Evolutionary conservation across 2,329 filamentous ascomycete genomes (phyloP), one percentile per base, ranked within the genome.

Genomic region (Lojkania enalia): DNA sequence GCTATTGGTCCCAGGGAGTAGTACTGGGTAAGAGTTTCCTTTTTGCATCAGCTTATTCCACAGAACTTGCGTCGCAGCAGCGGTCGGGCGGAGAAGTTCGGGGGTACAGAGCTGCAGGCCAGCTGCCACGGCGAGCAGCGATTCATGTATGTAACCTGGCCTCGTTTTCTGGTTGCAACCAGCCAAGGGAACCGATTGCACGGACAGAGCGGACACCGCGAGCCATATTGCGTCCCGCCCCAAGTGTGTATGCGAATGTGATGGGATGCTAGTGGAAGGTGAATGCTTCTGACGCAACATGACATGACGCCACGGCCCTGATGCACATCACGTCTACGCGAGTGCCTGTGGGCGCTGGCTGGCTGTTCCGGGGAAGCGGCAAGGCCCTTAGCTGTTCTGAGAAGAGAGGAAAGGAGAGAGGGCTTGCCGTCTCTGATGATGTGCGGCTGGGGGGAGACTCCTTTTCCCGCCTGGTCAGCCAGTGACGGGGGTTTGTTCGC

Each of bases 131-230:
- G 46, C 29, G 52, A 56, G 54, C 53, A 59, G 54, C 53, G 55
- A 48, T 49, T 46, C 49, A 42, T 57, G 51, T 58, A 67, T 62
- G 65, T 66, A 66, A 65, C 64, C 51, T 65, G 56, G 60, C 60
- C 60, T 65, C 62, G 56, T 65, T 65, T 60, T 64, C 54, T 58
- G 32, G 43, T 48, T 60, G 54, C 60, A 61, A 58, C 51, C 36
- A 54, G 54, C 57, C 58, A 58, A 61, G 51, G 52, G 51, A 55
- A 57, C 57, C 61, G 61, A 60, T 51, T 49, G 59, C 45, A 47
- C 53, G 58, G 61, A 56, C 51, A 48, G 55, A 51, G 39, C 52
- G 49, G n/a, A n/a, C n/a, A n/a, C 49, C 46, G 41, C 46, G 57
- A 57, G 52, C 51, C 55, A 60, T 44, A n/a, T n/a, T 18, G 32